Evolutionary conservation across 2,329 filamentous ascomycete genomes (phyloP).

Genomic region (Neonectria punicea): DNA sequence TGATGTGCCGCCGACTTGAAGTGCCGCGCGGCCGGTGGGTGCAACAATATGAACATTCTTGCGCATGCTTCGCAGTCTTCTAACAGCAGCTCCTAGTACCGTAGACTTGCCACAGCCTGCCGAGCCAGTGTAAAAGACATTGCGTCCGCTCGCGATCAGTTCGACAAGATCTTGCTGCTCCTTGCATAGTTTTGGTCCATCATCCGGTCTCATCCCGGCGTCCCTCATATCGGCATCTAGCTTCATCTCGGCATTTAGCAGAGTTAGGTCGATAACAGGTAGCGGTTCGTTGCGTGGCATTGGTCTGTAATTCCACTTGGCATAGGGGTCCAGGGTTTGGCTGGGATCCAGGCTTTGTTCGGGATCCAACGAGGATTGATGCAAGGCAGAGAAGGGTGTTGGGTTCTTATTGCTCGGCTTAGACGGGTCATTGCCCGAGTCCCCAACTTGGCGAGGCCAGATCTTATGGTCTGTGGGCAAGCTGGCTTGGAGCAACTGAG

Average conservation of each 20-base stretch:
- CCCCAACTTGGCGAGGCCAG: background rate
- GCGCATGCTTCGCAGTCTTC: slow-evolving; percentile 2
- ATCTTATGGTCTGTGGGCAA: background rate
- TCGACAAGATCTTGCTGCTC: slow-evolving; percentile 47
- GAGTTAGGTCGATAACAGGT: background rate
- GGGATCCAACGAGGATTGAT: background rate
- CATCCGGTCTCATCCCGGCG: no score
- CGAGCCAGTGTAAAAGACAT: slow-evolving; percentile 73
- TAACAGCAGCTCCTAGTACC: slow-evolving; percentile 37
- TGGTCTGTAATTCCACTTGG: background rate
- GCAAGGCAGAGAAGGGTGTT: background rate
- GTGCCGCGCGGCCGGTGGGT: slow-evolving; percentile 68
- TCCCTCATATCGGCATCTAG: background rate
- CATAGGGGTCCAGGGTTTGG: no score
- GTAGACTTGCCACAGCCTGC: slow-evolving; percentile 58
- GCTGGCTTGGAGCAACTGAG: background rate
- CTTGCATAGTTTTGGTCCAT: slow-evolving; percentile 17
- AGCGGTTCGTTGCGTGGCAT: background rate
- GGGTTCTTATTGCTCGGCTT: background rate
- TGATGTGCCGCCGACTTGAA: slow-evolving; percentile 66
- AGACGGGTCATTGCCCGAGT: background rate
- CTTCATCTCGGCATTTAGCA: background rate
- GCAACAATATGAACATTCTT: slow-evolving; percentile 62
- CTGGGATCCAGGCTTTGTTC: background rate
- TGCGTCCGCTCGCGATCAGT: slow-evolving; percentile 60